Conservation (phyloP, 225 moss, liverwort and hornwort species). For the Bryoerythrophyllum caledonicum region DNA sequence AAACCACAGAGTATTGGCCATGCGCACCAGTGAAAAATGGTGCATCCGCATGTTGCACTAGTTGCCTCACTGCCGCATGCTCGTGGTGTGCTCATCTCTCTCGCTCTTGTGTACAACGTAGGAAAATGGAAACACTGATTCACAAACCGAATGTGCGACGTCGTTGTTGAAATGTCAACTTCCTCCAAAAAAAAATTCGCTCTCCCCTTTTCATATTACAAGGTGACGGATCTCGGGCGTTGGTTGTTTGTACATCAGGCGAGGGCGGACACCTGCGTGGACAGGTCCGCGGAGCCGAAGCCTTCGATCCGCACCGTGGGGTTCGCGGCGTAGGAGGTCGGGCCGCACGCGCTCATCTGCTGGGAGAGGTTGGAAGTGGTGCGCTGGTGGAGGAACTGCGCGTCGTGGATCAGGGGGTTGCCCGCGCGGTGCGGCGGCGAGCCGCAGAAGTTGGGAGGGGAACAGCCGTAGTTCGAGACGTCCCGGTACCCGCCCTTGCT, state of each 20-base stretch:
- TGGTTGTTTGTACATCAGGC: slow-evolving; percentile 66
- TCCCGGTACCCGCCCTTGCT: slow-evolving; percentile 79
- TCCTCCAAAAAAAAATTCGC: slow-evolving; percentile 24
- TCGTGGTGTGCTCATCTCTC: slow-evolving; percentile 25
- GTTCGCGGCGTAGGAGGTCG: slow-evolving; percentile 57
- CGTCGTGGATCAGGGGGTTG: slow-evolving; percentile 86
- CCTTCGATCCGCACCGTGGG: slow-evolving; percentile 88
- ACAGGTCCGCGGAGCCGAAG: slow-evolving; percentile 67
- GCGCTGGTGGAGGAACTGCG: slow-evolving; percentile 77
- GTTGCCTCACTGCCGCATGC: slow-evolving; percentile 49
- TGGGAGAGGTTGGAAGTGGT: slow-evolving; percentile 53
- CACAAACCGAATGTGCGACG: slow-evolving; percentile 57
- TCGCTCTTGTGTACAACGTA: slow-evolving; percentile 55
- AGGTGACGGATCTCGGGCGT: too few species aligned
- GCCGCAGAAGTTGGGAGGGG: slow-evolving; percentile 82
- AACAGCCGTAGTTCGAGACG: slow-evolving; percentile 72
- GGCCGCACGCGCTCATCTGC: slow-evolving; percentile 68
- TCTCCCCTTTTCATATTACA: slow-evolving; percentile 42
- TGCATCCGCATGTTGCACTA: slow-evolving; percentile 48
- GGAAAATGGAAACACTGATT: slow-evolving; percentile 40
- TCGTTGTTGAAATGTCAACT: slow-evolving; percentile 46
- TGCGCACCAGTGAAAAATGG: slow-evolving; percentile 35
- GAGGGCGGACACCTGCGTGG: slow-evolving; percentile 70
- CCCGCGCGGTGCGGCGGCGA: slow-evolving; percentile 81
- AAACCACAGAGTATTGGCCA: slow-evolving; percentile 57